Conservation (phyloP, 23 red algal genomes). For the Agarophyton chilense region DNA sequence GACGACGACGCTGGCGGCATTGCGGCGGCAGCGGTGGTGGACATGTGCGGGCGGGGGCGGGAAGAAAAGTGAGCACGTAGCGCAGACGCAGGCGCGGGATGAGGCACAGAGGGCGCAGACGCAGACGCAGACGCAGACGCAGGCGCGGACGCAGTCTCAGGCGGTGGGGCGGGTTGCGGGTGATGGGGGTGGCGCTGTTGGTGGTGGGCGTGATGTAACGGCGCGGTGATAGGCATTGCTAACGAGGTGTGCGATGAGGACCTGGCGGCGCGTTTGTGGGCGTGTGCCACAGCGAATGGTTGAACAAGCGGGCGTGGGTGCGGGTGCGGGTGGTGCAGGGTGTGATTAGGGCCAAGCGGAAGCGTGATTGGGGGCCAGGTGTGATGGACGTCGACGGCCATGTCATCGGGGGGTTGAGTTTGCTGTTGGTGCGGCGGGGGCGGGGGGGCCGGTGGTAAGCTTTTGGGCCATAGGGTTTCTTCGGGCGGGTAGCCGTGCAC, state of each 20-base stretch:
- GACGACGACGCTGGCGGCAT: not conserved
- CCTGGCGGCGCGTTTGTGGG: not conserved
- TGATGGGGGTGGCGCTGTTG: not conserved
- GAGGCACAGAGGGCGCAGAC: too few relatives aligned
- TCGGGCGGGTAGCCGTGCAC: conserved; percentile 25
- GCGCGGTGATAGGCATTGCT: not conserved
- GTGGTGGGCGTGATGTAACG: not conserved
- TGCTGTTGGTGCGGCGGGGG: not conserved
- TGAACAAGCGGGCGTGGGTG: not conserved
- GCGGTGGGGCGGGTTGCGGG: not conserved
- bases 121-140: not conserved
- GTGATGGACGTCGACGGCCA: not conserved
- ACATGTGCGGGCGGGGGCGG: too few relatives aligned
- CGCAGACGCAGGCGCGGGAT: not conserved
- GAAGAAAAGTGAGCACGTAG: not conserved
- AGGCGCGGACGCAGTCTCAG: not conserved
- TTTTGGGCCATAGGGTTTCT: not conserved
- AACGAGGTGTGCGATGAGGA: not conserved
- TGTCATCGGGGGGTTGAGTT: not conserved
- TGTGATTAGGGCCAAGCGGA: not conserved
- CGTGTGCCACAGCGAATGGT: not conserved
- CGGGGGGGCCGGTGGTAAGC: not conserved
- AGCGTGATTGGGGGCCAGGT: not conserved
- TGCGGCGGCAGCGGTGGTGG: not conserved
- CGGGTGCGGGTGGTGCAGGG: not conserved